Conservation (phyloP, 805 yeast genomes). For the Candida golubevii region DNA sequence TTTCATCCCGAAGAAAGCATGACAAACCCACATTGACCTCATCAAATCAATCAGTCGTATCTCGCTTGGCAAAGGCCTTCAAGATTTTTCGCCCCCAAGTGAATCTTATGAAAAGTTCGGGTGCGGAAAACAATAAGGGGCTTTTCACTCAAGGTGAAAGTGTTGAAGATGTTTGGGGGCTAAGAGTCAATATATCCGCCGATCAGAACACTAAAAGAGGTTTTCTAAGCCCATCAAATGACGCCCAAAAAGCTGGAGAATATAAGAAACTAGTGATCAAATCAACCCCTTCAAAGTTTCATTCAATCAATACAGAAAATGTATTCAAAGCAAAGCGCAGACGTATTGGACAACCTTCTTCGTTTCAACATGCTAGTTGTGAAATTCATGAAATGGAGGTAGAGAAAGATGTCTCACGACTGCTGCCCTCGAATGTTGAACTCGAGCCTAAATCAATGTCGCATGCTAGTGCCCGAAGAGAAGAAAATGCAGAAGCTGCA, state of each 20-base stretch:
- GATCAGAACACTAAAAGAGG: neutral
- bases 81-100: slow-evolving; percentile 25
- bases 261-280: slow-evolving; percentile 35
- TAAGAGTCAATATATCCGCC: neutral
- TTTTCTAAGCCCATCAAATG: neutral
- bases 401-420: too few relatives aligned
- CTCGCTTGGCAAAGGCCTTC: slow-evolving; percentile 33
- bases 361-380: too few relatives aligned
- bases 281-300: slow-evolving; percentile 38
- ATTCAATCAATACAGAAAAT: slow-evolving; percentile 38
- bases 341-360: slow-evolving; percentile 15
- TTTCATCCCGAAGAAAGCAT: too few relatives aligned
- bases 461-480: too few relatives aligned
- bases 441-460: too few relatives aligned
- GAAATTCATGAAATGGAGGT: too few relatives aligned
- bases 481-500: too few relatives aligned
- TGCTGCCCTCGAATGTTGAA: too few relatives aligned
- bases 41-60: slow-evolving; percentile 26
- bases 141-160: slow-evolving; percentile 28
- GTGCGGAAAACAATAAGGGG: slow-evolving; percentile 23
- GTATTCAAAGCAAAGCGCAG: slow-evolving; percentile 34
- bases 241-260: slow-evolving; percentile 16
- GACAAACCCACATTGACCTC: neutral
- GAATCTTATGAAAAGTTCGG: slow-evolving; percentile 2
- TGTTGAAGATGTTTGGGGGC: slow-evolving; percentile 10